Conservation (phyloP, 257 asterid genomes). For the Ajuga chamaepitys region DNA sequence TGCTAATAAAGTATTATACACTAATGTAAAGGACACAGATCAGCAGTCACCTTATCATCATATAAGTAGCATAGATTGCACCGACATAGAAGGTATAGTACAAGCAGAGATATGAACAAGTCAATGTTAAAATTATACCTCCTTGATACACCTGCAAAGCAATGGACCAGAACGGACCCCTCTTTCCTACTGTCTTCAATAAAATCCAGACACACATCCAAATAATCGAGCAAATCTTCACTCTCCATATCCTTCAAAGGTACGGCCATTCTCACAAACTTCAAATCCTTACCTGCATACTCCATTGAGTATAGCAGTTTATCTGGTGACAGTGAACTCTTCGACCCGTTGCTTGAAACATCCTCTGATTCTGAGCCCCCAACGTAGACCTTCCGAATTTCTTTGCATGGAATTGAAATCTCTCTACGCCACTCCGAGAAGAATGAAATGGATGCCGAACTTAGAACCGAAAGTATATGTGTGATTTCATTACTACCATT, state of each 20-base stretch:
- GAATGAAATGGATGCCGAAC: conserved; percentile 82
- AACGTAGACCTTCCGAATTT: conserved; percentile 69
- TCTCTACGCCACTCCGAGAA: conserved; percentile 89
- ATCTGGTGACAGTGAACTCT: conserved; percentile 54
- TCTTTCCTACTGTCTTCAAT: conserved; percentile 75
- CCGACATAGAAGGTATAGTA: neutral
- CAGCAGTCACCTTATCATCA: neutral
- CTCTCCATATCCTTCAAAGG: conserved; percentile 92
- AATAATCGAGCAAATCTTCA: conserved; percentile 75
- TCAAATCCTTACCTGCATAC: conserved; percentile 87
- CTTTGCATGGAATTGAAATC: conserved; percentile 58
- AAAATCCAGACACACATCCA: conserved; percentile 86
- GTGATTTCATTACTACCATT: conserved; percentile 70
- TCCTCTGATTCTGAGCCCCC: conserved; percentile 47
- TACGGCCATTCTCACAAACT: conserved; percentile 79
- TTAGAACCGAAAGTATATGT: conserved; percentile 69
- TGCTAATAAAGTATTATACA: neutral
- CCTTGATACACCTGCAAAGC: conserved; percentile 98
- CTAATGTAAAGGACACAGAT: neutral
- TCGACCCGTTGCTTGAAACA: conserved; percentile 37
- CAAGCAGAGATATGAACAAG: conserved; percentile 4
- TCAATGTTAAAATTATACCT: conserved; percentile 40
- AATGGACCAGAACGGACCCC: conserved; percentile 90
- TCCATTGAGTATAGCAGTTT: conserved; percentile 76
- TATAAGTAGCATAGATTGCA: neutral